Evolutionary conservation across 371 early-diverging fungal genomes (phyloP), one percentile per base, ranked within the genome.

Genomic region (Rhizopus microsporus): DNA sequence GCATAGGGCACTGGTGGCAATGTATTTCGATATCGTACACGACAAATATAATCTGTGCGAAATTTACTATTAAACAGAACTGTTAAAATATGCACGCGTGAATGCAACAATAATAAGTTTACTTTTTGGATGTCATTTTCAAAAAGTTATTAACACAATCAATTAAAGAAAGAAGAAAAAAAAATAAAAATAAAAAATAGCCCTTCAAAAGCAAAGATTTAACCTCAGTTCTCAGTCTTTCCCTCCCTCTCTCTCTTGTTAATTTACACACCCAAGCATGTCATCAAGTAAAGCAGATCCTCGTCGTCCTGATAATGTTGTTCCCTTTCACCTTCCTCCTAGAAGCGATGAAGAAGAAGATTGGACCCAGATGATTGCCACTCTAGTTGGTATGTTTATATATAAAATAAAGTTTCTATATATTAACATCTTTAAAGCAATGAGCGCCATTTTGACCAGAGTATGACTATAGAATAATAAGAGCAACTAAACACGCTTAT

Each of bases 1-100:
- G 86, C 85, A 63, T 91, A 90, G 0, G 93, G 92, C n/a, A 88
- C 75, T 12, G 80, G 73, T 7, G 95, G 95, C 6, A 93, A 80
- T n/a, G 77, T 77, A 75, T 92, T 93, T 31, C 82, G 77, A 69
- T 89, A 93, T 31, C 85, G 80, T 37, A 88, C 83, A 56, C 82
- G 84, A 78, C 88, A 93, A 16, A 89, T 75, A 64, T 91, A 93
- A 71, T 92, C 92, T 37, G 81, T 75, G 43, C 92, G 90, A 42
- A 84, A 73, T 64, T 77, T 83, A 64, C 82, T 87, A 49, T 16
- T 15, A 31, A 40, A 52, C 23, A 23, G 23, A 23, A 2, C 23
- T 23, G 23, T 23, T 23, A 23, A 23, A 23, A 23, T 23, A 43
- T 3, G 0, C n/a, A 43, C 3, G 16, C 8, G 23, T 13, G 23